Conservation (phyloP, 2,329 filamentous ascomycete genomes). For the Geosmithia putterillii region DNA sequence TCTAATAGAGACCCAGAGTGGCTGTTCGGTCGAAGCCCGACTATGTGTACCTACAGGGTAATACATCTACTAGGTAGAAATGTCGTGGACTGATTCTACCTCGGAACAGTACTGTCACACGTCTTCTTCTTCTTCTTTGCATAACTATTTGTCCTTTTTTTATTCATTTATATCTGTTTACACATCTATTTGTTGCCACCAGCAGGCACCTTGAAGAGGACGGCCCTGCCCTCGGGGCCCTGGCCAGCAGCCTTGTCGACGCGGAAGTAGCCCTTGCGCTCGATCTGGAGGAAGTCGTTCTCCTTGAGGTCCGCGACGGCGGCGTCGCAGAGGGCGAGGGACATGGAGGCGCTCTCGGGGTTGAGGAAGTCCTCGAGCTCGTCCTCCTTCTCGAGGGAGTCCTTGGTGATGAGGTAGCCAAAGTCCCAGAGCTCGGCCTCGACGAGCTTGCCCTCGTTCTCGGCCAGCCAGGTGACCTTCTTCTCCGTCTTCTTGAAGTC, state of each 20-base stretch:
- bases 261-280: constrained; percentile 84
- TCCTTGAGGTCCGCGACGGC: constrained; percentile 69
- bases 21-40: too few relatives aligned
- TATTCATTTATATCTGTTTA: neutral
- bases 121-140: neutral
- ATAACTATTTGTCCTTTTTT: too few relatives aligned
- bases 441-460: constrained; percentile 64
- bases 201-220: constrained; percentile 46
- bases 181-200: constrained; percentile 25
- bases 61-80: too few relatives aligned
- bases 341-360: constrained; percentile 60
- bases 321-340: constrained; percentile 65
- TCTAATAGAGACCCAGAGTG: too few relatives aligned
- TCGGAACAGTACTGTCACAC: too few relatives aligned
- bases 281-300: constrained; percentile 89
- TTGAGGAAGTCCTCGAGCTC: constrained; percentile 75
- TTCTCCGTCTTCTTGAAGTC: constrained; percentile 94
- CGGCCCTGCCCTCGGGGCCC: constrained; percentile 28
- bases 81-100: too few relatives aligned
- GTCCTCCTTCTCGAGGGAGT: constrained; percentile 83
- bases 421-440: constrained; percentile 86
- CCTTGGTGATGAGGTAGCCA: constrained; percentile 90
- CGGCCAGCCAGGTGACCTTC: constrained; percentile 90
- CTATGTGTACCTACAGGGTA: too few relatives aligned
- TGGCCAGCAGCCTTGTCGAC: constrained; percentile 53